Percentiles rank a stretch among this genome's conserved stretches.
These are phyloP conservation scores for Planoprotostelium fungivorum DNA, from an alignment of 78 protist species.

Conservation along the genomic window DNA sequence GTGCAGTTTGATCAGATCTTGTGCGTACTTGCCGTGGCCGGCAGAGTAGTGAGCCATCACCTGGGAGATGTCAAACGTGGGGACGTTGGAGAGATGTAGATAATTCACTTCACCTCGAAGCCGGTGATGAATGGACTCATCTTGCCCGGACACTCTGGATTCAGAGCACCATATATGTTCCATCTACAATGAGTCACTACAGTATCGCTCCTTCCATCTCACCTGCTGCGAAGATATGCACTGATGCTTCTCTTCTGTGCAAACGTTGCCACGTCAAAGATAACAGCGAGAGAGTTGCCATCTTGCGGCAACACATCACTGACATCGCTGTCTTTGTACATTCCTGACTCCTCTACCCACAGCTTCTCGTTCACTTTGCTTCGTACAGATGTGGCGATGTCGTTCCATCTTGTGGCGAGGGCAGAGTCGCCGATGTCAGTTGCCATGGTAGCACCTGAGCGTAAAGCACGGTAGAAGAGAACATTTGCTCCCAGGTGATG, in stretches of 20 bases:
- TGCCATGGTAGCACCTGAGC: background rate
- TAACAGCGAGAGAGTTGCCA: background rate
- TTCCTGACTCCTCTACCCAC: background rate
- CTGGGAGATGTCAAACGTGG: background rate
- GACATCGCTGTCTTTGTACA: background rate
- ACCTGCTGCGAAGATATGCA: background rate
- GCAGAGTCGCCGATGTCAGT: background rate
- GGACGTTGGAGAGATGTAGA: too few species aligned
- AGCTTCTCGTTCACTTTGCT: background rate
- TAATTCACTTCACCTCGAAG: background rate
- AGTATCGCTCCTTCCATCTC: background rate
- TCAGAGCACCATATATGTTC: background rate
- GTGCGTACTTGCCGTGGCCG: background rate
- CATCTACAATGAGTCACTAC: background rate
- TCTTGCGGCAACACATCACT: background rate
- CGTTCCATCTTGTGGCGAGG: background rate
- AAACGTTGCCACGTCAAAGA: background rate
- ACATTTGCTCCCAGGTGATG: background rate
- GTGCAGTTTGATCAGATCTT: background rate
- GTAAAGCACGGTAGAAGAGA: background rate
- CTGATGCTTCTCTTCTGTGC: background rate
- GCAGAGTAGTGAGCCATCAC: background rate
- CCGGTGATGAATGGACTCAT: background rate
- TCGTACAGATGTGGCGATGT: background rate
- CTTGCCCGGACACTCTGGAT: background rate